Base-by-base conservation (phyloP, 176 grass and related monocot species). In the Oryza officinalis region DNA sequence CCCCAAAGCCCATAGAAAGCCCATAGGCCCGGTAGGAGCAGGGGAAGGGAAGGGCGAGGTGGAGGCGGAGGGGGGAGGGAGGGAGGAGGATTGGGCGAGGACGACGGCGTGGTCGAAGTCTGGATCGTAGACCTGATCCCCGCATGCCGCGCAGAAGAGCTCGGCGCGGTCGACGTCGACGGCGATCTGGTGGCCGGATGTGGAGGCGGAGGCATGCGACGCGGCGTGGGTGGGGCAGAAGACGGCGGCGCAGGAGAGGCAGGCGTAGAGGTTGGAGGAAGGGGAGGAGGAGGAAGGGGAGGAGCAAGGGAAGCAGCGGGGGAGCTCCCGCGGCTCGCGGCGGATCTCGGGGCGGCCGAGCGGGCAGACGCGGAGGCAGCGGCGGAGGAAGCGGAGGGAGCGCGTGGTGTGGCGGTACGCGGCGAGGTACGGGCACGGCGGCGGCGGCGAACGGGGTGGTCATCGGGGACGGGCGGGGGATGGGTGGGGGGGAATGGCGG, bases 101-200 rank as follows among this genome's bases (percentile, higher is more conserved):
- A 93, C 83, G 76, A 98, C 96, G 63, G 89, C 82, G 49, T 90
- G 86, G 64, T 98, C 96, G 83, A 98, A 98, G 32, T 98, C 96
- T n/a, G 75, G 87, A 13, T 98, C 96, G 82, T 98, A 98, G 87
- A 98, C 82, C 85, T 95, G 96, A 75, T 98, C 96, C 30, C 72
- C 72, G 87, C 96, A 98, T n/a, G 87, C 87, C 40, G 81, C 86
- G 91, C 93, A 98, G 80, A 93, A 95, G 72, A 98, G 89, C 87
- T 98, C 91, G 27, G 89, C 96, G 22, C 93, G 96, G 77, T 93
- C 84, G 14, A 98, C 85, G 89, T 98, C 96, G 72, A 98, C 93
- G 69, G 89, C 87, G 82, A 98, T 98, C 77, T 98, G 89, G 91
- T 98, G 96, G 27, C 90, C 91, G 0, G 90, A 85, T 8, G 86